Conservation (phyloP, 352 stramenopile species). For the Aphanomyces astaci region DNA sequence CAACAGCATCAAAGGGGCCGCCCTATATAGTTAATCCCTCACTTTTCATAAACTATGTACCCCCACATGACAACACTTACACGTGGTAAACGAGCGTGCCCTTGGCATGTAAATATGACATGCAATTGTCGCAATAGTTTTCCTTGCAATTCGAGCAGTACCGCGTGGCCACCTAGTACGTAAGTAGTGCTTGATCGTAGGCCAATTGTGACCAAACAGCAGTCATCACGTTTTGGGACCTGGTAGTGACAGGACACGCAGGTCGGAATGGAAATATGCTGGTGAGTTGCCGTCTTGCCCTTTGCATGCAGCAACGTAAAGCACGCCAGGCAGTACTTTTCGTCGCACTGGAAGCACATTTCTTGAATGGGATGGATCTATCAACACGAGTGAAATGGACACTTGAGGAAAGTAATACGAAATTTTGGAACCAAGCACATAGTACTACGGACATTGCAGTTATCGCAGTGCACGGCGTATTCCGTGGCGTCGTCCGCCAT, state of each 20-base stretch:
- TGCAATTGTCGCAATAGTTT: constrained; percentile 21
- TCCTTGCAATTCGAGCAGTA: constrained; percentile 6
- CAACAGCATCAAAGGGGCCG: not conserved
- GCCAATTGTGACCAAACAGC: not conserved
- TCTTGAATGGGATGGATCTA: constrained; percentile 19
- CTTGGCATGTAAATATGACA: constrained; percentile 8
- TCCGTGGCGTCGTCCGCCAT: constrained; percentile 11
- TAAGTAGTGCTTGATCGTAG: not conserved
- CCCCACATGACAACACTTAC: not conserved
- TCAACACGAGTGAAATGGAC: too few relatives aligned
- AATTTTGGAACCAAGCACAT: too few relatives aligned
- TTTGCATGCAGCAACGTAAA: constrained; percentile 11
- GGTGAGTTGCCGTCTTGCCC: constrained; percentile 13
- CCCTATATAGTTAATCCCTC: too few relatives aligned
- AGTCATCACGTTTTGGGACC: too few relatives aligned
- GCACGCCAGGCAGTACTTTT: constrained; percentile 9
- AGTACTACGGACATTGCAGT: constrained; percentile 14
- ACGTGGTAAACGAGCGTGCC: constrained; percentile 11
- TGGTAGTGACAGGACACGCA: constrained; percentile 15
- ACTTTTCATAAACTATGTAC: not conserved
- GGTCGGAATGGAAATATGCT: not conserved
- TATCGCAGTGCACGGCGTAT: constrained; percentile 8
- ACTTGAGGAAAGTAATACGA: too few relatives aligned
- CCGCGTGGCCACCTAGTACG: not conserved
- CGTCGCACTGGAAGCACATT: constrained; percentile 20